A percentile compares a stretch with the other conserved stretches of the same genome.
Evolutionary conservation across 2,329 filamentous ascomycete genomes (phyloP).

Genomic region (Huntiella omanensis): DNA sequence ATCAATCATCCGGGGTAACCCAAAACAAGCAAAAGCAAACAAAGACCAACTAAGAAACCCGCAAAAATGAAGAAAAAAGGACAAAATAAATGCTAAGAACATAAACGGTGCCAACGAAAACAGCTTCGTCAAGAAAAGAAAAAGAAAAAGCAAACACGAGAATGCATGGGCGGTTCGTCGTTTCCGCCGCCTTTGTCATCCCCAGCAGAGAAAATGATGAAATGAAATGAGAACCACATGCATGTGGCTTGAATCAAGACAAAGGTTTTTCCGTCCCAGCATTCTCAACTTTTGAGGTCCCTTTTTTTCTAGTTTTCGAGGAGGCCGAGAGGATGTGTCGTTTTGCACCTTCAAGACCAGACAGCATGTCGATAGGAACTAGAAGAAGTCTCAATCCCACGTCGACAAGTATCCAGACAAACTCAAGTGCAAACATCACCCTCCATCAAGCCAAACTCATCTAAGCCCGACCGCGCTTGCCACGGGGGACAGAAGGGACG

Average conservation of each 20-base stretch:
- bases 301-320: background rate
- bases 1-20: too few species aligned
- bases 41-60: too few species aligned
- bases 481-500: slow-evolving; percentile 20
- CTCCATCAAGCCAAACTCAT: slow-evolving; percentile 5
- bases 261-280: too few species aligned
- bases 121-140: background rate
- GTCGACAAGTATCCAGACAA: background rate
- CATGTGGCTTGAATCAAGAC: too few species aligned
- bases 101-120: background rate
- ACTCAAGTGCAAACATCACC: background rate
- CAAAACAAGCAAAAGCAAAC: too few species aligned
- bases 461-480: slow-evolving; percentile 8
- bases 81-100: background rate
- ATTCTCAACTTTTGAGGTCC: background rate
- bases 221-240: background rate
- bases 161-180: background rate
- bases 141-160: slow-evolving; percentile 3
- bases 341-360: too few species aligned
- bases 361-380: too few species aligned
- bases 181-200: background rate
- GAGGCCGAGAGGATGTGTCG: too few species aligned
- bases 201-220: background rate
- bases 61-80: slow-evolving; percentile 9
- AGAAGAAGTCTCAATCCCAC: background rate